Evolutionary conservation across 352 stramenopile genomes (phyloP), one percentile per base, ranked within the genome.

Genomic region (Phytopythium cucurbitacearum): DNA sequence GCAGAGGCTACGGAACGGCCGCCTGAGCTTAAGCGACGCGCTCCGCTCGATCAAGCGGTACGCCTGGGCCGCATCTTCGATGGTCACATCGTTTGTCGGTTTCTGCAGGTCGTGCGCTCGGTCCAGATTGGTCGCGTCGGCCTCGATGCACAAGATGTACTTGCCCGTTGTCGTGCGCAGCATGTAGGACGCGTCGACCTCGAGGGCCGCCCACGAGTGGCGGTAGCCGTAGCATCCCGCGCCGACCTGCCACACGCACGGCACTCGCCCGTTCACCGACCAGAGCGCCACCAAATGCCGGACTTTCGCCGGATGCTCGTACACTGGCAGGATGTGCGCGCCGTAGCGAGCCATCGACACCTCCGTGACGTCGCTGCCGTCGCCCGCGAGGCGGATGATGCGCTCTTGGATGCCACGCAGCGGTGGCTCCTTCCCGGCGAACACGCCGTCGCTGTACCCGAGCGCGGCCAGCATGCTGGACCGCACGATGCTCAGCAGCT

Each of bases 321-420:
- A 85, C 13, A 87, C 73, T 6, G 76, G 76, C 13, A 87, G 47
- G 13, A 87, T 87, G 51, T 87, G 76, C 13, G 69, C 73, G 28
- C 73, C 76, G 52, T 87, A 87, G 4, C 76, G 59, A 11, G 56
- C 65, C 76, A 87, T 87, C 0, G 76, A 87, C 32, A 87, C 73
- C 43, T 87, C 76, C 0, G 76, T 85, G n/a, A 82, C 74, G 40
- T 85, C 74, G 21, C 71, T 87, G 4, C 67, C 68, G 40, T 74
- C 61, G 0, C 76, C 76, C 6, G 73, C 71, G 36, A 87, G 71
- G 21, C 76, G 71, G 38, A 87, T 79, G 47, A 87, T 76, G 37
- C 76, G 69, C 53, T 87, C 76, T 12, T 71, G 51, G n/a, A 87
- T 62, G 7, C 76, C 76, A 6, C 65, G 60, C 5, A 87, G 58